Percentiles rank a stretch among this genome's conserved stretches.
Conservation (phyloP, 1,139 yeast species). For the Taphrina wiesneri region DNA sequence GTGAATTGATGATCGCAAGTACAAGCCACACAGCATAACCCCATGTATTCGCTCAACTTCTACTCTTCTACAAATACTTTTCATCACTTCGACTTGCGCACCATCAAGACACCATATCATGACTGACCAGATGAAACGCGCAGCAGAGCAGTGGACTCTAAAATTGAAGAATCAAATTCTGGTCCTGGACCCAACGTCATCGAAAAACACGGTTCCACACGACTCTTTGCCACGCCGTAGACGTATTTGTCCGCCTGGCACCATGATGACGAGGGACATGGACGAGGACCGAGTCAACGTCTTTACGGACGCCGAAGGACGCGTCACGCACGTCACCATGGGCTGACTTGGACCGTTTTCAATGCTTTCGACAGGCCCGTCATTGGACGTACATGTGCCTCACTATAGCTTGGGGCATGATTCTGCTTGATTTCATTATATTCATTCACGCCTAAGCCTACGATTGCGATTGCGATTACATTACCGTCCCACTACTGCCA, state of each 20-base stretch:
- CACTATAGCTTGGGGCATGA: too few species aligned
- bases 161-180: not conserved
- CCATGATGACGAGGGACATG: conserved; percentile 15
- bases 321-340: conserved; percentile 19
- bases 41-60: too few species aligned
- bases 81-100: too few species aligned
- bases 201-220: conserved; percentile 1
- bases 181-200: not conserved
- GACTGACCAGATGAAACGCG: not conserved
- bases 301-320: not conserved
- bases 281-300: conserved; percentile 3
- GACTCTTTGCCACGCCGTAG: not conserved
- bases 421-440: not conserved
- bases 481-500: too few species aligned
- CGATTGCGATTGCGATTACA: not conserved
- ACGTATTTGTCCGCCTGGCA: conserved; percentile 11
- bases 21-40: too few species aligned
- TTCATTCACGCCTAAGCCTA: not conserved
- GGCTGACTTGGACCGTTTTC: too few species aligned
- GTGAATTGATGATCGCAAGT: too few species aligned
- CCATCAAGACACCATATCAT: too few species aligned
- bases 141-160: not conserved
- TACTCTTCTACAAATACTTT: too few species aligned
- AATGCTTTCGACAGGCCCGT: too few species aligned
- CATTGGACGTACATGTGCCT: too few species aligned